A percentile compares a stretch with the other conserved stretches of the same genome.
Conservation (phyloP, 352 stramenopile species). For the Globisporangium camurandrum region DNA sequence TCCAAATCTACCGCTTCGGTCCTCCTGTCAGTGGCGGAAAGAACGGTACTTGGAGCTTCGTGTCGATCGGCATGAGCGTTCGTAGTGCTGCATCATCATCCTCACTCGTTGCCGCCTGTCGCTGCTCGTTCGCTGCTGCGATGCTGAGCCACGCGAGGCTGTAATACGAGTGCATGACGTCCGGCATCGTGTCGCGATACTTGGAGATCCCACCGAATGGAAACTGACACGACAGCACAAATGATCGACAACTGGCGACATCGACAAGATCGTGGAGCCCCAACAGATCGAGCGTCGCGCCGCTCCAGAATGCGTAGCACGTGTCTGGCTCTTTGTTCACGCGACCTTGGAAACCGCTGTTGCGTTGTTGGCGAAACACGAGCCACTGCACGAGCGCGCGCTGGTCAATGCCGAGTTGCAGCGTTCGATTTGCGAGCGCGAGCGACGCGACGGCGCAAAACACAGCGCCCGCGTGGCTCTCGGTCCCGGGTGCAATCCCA, state of each 20-base stretch:
- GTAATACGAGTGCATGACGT: conserved; percentile 91
- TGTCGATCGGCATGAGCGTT: conserved; percentile 42
- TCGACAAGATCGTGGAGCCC: conserved; percentile 77
- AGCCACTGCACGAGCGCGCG: conserved; percentile 75
- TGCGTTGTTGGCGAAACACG: conserved; percentile 77
- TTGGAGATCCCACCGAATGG: conserved; percentile 82
- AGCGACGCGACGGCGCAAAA: conserved; percentile 74
- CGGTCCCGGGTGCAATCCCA: conserved; percentile 46
- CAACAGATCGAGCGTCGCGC: conserved; percentile 78
- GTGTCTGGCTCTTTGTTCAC: conserved; percentile 88
- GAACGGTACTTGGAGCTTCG: conserved; percentile 73
- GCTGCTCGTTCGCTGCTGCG: conserved; percentile 13
- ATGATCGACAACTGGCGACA: conserved; percentile 48
- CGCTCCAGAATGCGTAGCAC: conserved; percentile 92
- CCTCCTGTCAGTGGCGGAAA: conserved; percentile 29
- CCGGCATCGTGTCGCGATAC: conserved; percentile 63
- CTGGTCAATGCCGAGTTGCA: conserved; percentile 61
- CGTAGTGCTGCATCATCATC: conserved; percentile 18
- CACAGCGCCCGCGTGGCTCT: conserved; percentile 69
- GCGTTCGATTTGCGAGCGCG: conserved; percentile 51
- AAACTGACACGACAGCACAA: conserved; percentile 84
- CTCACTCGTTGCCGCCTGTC: conserved; percentile 6
- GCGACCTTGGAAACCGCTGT: conserved; percentile 82
- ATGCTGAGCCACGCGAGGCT: conserved; percentile 88
- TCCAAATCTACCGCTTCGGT: conserved; percentile 12